phyloP scores from a whole-genome alignment of 108 stramenopile species.

The Nannochloropsis oceanica region DNA sequence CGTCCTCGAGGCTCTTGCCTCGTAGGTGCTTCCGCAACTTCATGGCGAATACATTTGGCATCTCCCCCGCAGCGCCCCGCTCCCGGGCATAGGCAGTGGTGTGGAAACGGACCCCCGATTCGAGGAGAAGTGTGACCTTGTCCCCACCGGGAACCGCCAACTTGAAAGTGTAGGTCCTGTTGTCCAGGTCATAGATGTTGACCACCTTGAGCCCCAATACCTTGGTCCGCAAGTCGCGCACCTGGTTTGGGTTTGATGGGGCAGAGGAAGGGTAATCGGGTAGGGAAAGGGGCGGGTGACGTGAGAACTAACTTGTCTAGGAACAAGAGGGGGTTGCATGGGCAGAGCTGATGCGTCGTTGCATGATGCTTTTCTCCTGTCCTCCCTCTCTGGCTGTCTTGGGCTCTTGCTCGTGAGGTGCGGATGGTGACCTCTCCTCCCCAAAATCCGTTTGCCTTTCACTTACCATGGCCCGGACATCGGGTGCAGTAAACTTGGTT shows the following conservation, averaged over 20 bases:
- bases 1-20: slow-evolving; percentile 65
- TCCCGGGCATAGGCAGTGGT: slow-evolving; percentile 39
- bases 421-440: not conserved
- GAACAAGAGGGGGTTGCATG: no score
- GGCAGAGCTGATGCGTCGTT: no score
- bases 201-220: not conserved
- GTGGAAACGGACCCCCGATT: slow-evolving; percentile 91
- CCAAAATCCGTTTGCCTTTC: not conserved
- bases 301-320: no score
- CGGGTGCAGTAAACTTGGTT: not conserved
- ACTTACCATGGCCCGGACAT: not conserved
- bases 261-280: not conserved
- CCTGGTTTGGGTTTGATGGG: not conserved
- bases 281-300: no score
- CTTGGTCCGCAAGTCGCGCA: not conserved
- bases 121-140: slow-evolving; percentile 51
- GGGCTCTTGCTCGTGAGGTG: no score
- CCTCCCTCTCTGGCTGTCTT: no score
- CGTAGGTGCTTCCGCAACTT: slow-evolving; percentile 91
- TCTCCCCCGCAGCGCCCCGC: slow-evolving; percentile 5
- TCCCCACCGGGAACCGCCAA: slow-evolving; percentile 27
- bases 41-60: slow-evolving; percentile 77
- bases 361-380: no score
- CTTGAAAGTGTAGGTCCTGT: slow-evolving; percentile 35
- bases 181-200: not conserved